Evolutionary conservation across 169 alveolate genomes (phyloP), one percentile per base, ranked within the genome.

Genomic region (Plasmodium ovale): DNA sequence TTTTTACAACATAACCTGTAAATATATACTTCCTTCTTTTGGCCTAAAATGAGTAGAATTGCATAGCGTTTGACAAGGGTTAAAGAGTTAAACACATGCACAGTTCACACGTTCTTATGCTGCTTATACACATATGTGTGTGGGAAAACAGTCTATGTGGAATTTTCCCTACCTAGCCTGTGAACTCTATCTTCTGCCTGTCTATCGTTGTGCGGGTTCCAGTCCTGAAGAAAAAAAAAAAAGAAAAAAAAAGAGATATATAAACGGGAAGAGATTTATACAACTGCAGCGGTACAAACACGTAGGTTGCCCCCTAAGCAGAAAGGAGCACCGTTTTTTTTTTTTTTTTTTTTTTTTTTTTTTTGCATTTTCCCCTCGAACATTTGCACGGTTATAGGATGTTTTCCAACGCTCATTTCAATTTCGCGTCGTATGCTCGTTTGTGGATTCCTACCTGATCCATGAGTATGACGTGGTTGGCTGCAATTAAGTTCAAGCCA

Each of bases 401-500:
- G n/a, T n/a, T n/a, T n/a, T n/a, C n/a, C n/a, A n/a, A n/a, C n/a
- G n/a, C n/a, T n/a, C n/a, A n/a, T n/a, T n/a, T n/a, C n/a, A n/a
- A n/a, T n/a, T n/a, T n/a, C n/a, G n/a, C n/a, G n/a, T n/a, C n/a
- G n/a, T n/a, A n/a, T n/a, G n/a, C n/a, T n/a, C 33, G 5, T 53
- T 1, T 53, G 9, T 54, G 6, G 25, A 9, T 42, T 0, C 62
- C 21, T 37, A 91, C 95, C 92, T 95, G 98, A 54, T 96, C 98
- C 97, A 96, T 96, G 70, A 99, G 97, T 5, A 99, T 96, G 12
- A 99, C 99, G 6, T 99, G 96, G 72, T 98, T 99, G n/a, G 99
- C 99, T 1, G 98, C 97, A 70, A 99, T 95, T 21, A 99, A 95
- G 93, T 99, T 98, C 21, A 99, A 95, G 9, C 99, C 99, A n/a